These are phyloP conservation scores for Yamadazyma dushanensis DNA, from an alignment of 1,139 yeast genomes.

Conservation along the genomic window DNA sequence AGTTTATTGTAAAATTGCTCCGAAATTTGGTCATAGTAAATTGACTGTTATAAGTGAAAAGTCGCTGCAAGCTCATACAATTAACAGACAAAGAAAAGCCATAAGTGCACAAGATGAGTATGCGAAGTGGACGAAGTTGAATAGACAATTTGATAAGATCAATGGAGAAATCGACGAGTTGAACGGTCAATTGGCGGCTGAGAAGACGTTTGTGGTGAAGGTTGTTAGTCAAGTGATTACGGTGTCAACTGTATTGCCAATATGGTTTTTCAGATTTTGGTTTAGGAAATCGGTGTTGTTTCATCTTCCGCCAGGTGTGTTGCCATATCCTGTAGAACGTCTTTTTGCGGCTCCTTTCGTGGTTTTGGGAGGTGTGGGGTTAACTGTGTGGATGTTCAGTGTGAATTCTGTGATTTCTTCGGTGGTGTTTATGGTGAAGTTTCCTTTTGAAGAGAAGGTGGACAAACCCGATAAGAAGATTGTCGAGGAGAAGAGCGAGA, in stretches of 20 bases:
- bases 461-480: conserved; percentile 20
- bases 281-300: conserved; percentile 61
- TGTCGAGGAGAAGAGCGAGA: neutral
- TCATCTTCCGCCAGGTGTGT: conserved; percentile 56
- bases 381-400: conserved; percentile 51
- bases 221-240: conserved; percentile 27
- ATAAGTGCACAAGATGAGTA: conserved; percentile 91
- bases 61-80: conserved; percentile 46
- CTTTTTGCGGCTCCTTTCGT: conserved; percentile 61
- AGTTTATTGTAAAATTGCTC: conserved; percentile 36
- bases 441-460: conserved; percentile 27
- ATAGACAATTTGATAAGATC: conserved; percentile 65
- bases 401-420: conserved; percentile 33
- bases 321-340: conserved; percentile 62
- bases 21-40: conserved; percentile 28
- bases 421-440: conserved; percentile 26
- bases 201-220: conserved; percentile 39
- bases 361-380: conserved; percentile 53
- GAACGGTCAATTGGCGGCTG: conserved; percentile 34
- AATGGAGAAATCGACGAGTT: conserved; percentile 50
- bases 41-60: conserved; percentile 34
- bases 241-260: conserved; percentile 39
- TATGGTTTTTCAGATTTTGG: conserved; percentile 53
- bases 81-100: conserved; percentile 54
- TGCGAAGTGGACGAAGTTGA: conserved; percentile 94